A percentile compares a stretch with the other conserved stretches of the same genome.
Conservation (phyloP, 2,329 filamentous ascomycete species). For the Cytospora paraplurivora region DNA sequence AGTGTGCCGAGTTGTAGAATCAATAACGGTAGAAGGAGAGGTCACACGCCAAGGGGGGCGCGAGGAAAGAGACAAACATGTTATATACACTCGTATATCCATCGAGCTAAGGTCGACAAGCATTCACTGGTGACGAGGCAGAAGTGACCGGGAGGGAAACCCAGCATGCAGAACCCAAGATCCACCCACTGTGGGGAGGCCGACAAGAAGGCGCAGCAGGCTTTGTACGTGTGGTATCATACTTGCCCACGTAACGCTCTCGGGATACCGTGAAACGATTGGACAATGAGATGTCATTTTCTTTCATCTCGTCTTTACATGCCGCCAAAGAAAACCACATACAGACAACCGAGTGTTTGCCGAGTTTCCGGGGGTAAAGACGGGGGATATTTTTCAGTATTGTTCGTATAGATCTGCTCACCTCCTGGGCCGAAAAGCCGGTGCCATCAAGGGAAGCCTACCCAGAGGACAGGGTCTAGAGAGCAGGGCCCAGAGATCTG, state of each 20-base stretch:
- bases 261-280: constrained; percentile 20
- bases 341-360: neutral
- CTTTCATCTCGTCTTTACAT: neutral
- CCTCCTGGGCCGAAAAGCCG: neutral
- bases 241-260: neutral
- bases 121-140: constrained; percentile 11
- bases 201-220: constrained; percentile 13
- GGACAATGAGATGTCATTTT: constrained; percentile 13
- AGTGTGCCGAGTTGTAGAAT: neutral
- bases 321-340: neutral
- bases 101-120: neutral
- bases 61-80: constrained; percentile 1
- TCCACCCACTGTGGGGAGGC: constrained; percentile 21
- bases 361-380: neutral
- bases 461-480: neutral
- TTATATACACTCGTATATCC: constrained; percentile 21
- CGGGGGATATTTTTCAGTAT: neutral
- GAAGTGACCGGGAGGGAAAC: constrained; percentile 11
- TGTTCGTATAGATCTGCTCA: neutral
- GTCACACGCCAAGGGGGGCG: neutral
- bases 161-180: neutral
- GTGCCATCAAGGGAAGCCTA: neutral
- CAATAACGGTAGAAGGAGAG: neutral
- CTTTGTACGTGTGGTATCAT: neutral
- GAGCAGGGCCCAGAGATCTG: neutral